Base-by-base conservation (phyloP, 305 asterid species). In the Nicotiana rustica region DNA sequence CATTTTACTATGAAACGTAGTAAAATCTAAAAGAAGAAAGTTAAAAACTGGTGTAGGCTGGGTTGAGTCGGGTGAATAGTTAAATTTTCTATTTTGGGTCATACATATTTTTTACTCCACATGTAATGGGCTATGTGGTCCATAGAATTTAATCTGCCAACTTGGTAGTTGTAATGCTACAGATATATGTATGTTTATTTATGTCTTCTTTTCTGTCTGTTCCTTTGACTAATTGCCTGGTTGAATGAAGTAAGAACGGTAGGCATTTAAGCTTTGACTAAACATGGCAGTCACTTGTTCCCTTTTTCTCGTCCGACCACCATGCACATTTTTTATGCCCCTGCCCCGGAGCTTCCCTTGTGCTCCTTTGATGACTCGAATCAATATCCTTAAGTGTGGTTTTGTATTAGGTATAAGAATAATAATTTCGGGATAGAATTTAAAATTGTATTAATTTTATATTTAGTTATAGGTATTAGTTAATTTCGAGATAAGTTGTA, bases 211-310 rank as follows among this genome's bases (percentile, higher is more conserved):
- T 68, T 68, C 19, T 18, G 78, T 70, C 78, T 41, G 6, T 70
- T 70, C 35, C 19, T 41, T 41, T 41, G 78, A 70, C 78, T 41
- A 70, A 41, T 70, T 70, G 78, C 21, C 44, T 70, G 36, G 78
- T 70, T 18, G 12, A 5, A 9, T 19, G 60, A 38, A 41, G 59
- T 70, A 70, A 70, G 18, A 41, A 41, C 12, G 1, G 1, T 59
- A 12, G 18, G 59, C 78, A 41, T 10, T 41, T 70, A 41, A 5
- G 25, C 7, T 10, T 18, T 18, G 31, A 2, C 25, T 18, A 7
- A 60, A 60, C 31, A n/a, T 60, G 66, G 31, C 5, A 56, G 18
- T 4, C 61, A 15, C 18, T 0, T 49, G 56, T 10, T 49, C 56
- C 56, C 14, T 9, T 49, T 49, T 49, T 9, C 14, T 49, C 56